Evolutionary conservation across 768 basidiomycete species (phyloP), one percentile per base, ranked within the genome.

Genomic region (Naganishia kalamii): DNA sequence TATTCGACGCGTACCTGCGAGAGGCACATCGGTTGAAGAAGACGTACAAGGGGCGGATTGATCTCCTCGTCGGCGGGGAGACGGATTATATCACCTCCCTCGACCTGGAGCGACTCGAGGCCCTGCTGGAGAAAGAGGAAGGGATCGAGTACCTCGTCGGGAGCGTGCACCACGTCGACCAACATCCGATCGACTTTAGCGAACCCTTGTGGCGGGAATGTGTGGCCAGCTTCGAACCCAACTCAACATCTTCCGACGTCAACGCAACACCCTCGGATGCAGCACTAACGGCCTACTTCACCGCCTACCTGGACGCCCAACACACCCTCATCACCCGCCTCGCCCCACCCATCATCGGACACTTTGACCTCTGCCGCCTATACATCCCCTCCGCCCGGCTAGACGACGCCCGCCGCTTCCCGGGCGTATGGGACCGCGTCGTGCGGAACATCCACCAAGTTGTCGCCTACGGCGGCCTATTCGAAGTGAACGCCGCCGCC

Each of bases 161-260:
- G 27, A 90, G 88, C 35, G 81, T 99, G 7, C 96, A 99, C 75
- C 94, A 97, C 71, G 91, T 92, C 76, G 84, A 86, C 74, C 82
- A 80, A 23, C 83, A 89, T 43, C 91, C 93, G 8, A 94, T 99
- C 78, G 96, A 99, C 79, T 92, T 98, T 70, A 91, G 96, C 79
- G 70, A 81, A 41, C 70, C 79, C 27, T 91, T 87, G 10, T 94
- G 85, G 81, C 79, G 84, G 62, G 80, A 76, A 51, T 85, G 87
- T 7, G 74, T 94, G 63, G n/a, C 27, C 23, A 17, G 12, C 8
- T 33, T 30, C 37, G 5, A 29, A 25, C n/a, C 23, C 29, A 1
- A 29, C 5, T 2, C 37, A 12, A n/a, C 17, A 12, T 37, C 54
- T 19, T 23, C 23, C 32, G 51, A 57, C 6, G 3, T 40, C 11